phyloP scores from a whole-genome alignment of 169 alveolate genomes.

The Theileria luwenshuni region DNA sequence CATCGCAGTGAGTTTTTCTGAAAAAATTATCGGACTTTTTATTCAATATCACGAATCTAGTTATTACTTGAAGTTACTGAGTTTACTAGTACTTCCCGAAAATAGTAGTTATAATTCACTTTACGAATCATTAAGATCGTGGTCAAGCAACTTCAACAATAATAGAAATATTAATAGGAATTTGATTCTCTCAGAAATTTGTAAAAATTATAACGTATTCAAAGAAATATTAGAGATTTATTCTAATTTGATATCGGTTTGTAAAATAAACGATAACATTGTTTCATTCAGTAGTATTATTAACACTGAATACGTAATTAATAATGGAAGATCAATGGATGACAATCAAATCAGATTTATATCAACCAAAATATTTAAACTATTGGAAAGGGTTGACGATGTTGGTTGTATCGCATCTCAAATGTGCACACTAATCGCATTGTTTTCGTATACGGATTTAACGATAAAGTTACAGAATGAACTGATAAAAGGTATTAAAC shows the following conservation, averaged over 20 bases:
- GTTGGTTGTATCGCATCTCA: conserved; percentile 28
- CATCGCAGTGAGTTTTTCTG: conserved; percentile 32
- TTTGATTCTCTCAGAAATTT: conserved; percentile 31
- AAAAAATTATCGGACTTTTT: conserved; percentile 17
- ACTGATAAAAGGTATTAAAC: conserved; percentile 17
- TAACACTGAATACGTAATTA: conserved; percentile 29
- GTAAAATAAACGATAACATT: conserved; percentile 4
- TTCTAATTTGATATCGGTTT: conserved; percentile 13
- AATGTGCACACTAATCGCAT: conserved; percentile 42
- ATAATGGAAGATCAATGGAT: conserved; percentile 26
- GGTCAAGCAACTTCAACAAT: neutral
- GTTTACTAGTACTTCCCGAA: conserved; percentile 10
- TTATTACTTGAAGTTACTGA: conserved; percentile 23
- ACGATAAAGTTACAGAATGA: conserved; percentile 40
- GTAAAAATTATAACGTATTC: conserved; percentile 21
- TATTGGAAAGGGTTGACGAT: conserved; percentile 24
- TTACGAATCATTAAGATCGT: conserved; percentile 5
- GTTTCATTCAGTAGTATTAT: conserved; percentile 38
- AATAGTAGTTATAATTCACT: neutral
- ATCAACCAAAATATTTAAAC: conserved; percentile 29
- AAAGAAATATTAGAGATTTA: conserved; percentile 24
- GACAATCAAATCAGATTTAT: conserved; percentile 44
- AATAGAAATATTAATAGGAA: conserved; percentile 21
- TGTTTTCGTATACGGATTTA: conserved; percentile 25
- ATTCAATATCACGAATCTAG: conserved; percentile 50